phyloP scores from a whole-genome alignment of 805 yeast species.

The Candida broadrunensis region DNA sequence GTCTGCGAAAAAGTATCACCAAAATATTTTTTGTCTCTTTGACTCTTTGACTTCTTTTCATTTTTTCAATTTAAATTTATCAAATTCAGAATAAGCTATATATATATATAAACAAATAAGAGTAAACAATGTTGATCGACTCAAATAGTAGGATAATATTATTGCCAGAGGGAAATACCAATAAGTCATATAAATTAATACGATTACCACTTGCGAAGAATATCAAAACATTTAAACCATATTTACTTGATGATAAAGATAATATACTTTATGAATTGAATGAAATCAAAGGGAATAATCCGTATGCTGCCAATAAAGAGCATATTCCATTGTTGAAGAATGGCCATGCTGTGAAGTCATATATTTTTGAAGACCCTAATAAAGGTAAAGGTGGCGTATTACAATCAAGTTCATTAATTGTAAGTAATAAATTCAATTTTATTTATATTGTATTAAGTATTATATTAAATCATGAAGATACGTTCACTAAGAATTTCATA shows the following conservation, averaged over 20 bases:
- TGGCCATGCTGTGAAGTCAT: conserved; percentile 40
- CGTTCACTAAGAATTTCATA: conserved; percentile 26
- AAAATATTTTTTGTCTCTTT: no score
- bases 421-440: conserved; percentile 39
- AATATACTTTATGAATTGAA: conserved; percentile 37
- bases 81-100: no score
- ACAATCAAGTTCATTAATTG: conserved; percentile 37
- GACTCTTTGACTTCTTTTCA: no score
- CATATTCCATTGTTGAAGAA: conserved; percentile 19
- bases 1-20: no score
- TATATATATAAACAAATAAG: no score
- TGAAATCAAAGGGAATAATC: conserved; percentile 34
- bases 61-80: no score
- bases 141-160: conserved; percentile 11
- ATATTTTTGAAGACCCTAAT: conserved; percentile 20
- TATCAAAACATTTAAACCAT: conserved; percentile 6
- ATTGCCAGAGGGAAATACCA: conserved; percentile 8
- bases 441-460: conserved; percentile 37
- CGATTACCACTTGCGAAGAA: conserved; percentile 8
- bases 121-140: conserved; percentile 8
- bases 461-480: conserved; percentile 22
- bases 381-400: conserved; percentile 31
- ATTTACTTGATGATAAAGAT: conserved; percentile 6
- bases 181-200: conserved; percentile 7
- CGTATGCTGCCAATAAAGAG: conserved; percentile 21